Base-by-base conservation (phyloP, 345 rosid genomes). In the Camelina laxa region DNA sequence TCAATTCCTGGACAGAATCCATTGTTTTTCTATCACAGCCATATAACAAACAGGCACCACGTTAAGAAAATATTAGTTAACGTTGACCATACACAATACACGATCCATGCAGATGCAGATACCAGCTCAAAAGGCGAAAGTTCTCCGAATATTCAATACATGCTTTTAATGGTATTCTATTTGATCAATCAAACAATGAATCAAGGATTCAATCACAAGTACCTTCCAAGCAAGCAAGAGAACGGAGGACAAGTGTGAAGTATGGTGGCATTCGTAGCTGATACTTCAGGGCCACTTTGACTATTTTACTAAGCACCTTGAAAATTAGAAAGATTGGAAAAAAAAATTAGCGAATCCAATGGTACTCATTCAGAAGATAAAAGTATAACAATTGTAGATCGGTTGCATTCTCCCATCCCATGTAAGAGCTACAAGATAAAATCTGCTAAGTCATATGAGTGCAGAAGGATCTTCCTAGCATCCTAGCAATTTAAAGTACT, bases 141-240 rank as follows among this genome's bases (percentile, higher is more conserved):
- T 9, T 16, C 74, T 20, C 69, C 7, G 22, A 42, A 44, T 31
- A 31, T 20, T 12, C 6, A 20, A 21, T 24, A 13, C 33, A 60
- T 45, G 51, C 59, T 53, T 36, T 22, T 57, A 47, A 20, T 38
- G 62, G 55, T 44, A 12, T 31, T 20, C 44, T 20, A 27, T 36
- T 70, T 70, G 17, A 42, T 22, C 12, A 65, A 58, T 71, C 61
- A 35, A 20, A 41, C 57, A 57, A 42, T 27, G 58, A 73, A 36
- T 38, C 15, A 44, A 54, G 74, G 30, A 51, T 60, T 73, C n/a
- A 11, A 61, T 66, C 19, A 65, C 59, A 75, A 74, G 64, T 84
- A 91, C 98, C 98, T 88, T 94, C 98, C 39, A 94, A 80, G 78
- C 97, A 94, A 62, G 97, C 96, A 62, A 94, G 97, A 55, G 98